These are phyloP conservation scores for Eucalyptus regnans DNA, from an alignment of 345 rosid species.

Conservation along the genomic window DNA sequence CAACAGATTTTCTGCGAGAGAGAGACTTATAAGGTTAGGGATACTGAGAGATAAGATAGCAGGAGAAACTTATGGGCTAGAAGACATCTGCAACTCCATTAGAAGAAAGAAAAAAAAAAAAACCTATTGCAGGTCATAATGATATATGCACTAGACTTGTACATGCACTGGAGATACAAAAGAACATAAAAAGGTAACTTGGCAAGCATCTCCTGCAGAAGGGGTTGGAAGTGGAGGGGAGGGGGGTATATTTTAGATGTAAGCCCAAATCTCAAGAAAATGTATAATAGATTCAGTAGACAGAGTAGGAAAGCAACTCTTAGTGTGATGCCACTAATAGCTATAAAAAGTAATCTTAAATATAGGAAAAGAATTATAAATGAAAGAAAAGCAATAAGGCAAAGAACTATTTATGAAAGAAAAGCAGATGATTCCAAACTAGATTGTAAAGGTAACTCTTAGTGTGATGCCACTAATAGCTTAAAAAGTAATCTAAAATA, in stretches of 20 bases:
- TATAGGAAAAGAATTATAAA: not conserved
- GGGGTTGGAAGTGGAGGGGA: not conserved
- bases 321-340: not conserved
- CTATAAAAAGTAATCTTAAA: not conserved
- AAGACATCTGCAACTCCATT: not conserved
- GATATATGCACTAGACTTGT: not conserved
- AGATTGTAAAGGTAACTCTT: not conserved
- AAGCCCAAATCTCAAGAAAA: not conserved
- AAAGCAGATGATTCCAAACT: not conserved
- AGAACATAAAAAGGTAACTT: not conserved
- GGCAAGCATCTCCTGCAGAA: not conserved
- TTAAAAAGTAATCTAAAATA: not conserved
- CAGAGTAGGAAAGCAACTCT: not conserved
- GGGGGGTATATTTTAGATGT: not conserved
- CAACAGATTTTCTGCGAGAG: conserved; percentile 59
- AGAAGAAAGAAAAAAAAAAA: no score
- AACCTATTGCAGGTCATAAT: not conserved
- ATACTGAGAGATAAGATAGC: not conserved
- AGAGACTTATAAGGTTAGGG: not conserved
- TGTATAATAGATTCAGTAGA: not conserved
- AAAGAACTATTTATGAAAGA: not conserved
- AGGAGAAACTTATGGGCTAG: not conserved
- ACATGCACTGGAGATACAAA: not conserved
- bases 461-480: not conserved
- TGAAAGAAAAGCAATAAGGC: not conserved